Evolutionary conservation across 1,284 basidiomycete species (phyloP).

Genomic region (Pholiota adiposa): DNA sequence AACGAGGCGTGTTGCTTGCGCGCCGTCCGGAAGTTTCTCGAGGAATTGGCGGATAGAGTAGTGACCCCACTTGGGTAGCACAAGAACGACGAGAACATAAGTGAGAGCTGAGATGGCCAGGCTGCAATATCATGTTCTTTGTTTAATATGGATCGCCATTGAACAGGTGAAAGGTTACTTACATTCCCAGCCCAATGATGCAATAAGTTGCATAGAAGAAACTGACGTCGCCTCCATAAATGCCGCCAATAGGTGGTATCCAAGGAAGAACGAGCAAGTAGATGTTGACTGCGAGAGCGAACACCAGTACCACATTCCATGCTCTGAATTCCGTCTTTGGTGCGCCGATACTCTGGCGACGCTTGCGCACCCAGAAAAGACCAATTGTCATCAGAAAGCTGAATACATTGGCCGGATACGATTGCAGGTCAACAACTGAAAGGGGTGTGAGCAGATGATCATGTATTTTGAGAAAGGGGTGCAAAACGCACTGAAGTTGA

Average conservation of each 20-base stretch:
- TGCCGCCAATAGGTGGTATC: slow-evolving; percentile 39
- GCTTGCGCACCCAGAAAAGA: slow-evolving; percentile 45
- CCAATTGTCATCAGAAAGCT: slow-evolving; percentile 42
- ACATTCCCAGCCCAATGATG: slow-evolving; percentile 39
- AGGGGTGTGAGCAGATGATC: background rate
- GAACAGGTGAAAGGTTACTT: slow-evolving; percentile 20
- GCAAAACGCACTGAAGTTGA: slow-evolving; percentile 48
- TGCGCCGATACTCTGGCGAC: slow-evolving; percentile 37
- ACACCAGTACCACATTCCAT: slow-evolving; percentile 45
- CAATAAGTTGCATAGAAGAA: slow-evolving; percentile 47
- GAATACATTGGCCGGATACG: slow-evolving; percentile 47
- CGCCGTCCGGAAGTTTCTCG: slow-evolving; percentile 34
- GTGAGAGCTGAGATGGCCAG: slow-evolving; percentile 29
- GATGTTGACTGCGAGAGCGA: slow-evolving; percentile 41
- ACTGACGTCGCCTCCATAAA: slow-evolving; percentile 41
- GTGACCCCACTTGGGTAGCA: slow-evolving; percentile 32
- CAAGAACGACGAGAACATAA: slow-evolving; percentile 30
- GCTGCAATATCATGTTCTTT: slow-evolving; percentile 18
- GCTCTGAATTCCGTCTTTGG: slow-evolving; percentile 41
- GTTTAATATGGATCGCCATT: background rate
- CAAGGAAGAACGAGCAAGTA: slow-evolving; percentile 53
- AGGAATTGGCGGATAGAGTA: slow-evolving; percentile 34
- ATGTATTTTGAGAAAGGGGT: slow-evolving; percentile 19
- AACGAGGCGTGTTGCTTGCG: slow-evolving; percentile 33
- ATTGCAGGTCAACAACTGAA: slow-evolving; percentile 40